Base-by-base conservation (phyloP, 176 grass and related monocot genomes). In the Aegilops bicornis region DNA sequence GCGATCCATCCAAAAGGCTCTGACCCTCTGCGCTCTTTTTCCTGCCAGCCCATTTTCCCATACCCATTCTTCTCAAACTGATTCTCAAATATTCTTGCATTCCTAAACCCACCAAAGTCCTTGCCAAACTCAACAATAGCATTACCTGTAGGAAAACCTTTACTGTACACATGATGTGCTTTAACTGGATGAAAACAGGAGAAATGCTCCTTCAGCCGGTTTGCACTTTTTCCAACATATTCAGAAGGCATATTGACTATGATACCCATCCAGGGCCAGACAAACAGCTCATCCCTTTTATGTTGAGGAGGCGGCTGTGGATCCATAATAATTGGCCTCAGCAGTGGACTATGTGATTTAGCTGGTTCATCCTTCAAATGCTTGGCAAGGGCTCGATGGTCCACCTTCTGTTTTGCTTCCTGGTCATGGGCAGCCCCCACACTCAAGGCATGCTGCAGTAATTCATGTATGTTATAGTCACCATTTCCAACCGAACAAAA, bases 361-460 rank as follows among this genome's bases (percentile, higher is more conserved):
- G 13, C 47, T 12, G 73, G 68, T 17, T 92, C 86, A 72, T 69
- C 81, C 64, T 81, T 92, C 79, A 95, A 80, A 90, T 89, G 69
- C 72, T 85, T 95, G 37, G 85, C 87, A 62, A 98, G 87, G 62
- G 95, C 91, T 30, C 4, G 77, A 84, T 98, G 95, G 5, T 84
- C 84, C 4, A 87, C 93, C 87, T 98, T 95, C 25, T 86, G 77
- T 69, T 93, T 93, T 7, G 45, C 70, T 66, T 77, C 77, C 64
- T 32, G 36, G 48, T 92, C 90, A 73, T 84, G 83, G 70, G 85
- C 83, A 81, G 79, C 8, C 73, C 87, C 91, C 13, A 95, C 83
- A 60, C 10, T 78, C n/a, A 79, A 84, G 66, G 93, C 91, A 87
- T 98, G 95, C 75, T 98, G 91, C 65, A 95, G 73, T 59, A 95